Evolutionary conservation across 768 basidiomycete genomes (phyloP), one percentile per base, ranked within the genome.

Genomic region (Mycena filopes): DNA sequence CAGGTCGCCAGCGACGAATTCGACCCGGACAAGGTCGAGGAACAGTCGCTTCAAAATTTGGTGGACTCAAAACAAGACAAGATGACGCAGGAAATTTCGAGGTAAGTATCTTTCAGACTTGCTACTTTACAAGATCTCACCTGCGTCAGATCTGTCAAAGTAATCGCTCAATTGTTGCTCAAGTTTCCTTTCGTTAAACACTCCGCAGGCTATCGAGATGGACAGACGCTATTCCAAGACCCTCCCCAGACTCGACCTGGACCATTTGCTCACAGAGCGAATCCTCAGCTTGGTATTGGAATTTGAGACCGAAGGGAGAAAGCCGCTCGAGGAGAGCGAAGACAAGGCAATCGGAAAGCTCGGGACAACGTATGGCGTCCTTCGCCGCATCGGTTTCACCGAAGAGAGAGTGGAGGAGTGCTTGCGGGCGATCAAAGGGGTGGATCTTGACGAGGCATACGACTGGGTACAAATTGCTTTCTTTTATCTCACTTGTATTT

Each of bases 371-470:
- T 95, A 92, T 72, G 94, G 95, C 46, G 86, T 92, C 28, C 80
- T 98, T 26, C 82, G 91, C 66, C 85, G 92, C 50, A 81, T 96
- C 25, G 94, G 93, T 4, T 95, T 95, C 74, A 76, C 84, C 2
- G 88, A 93, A 71, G 83, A 82, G 13, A 80, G 86, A 55, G 90
- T 95, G 8, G 82, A 86, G 51, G 84, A 91, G 70, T 98, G 95
- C 74, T 76, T 99, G 47, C 77, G 80, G 54, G 76, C 83, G 8
- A 87, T 94, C 28, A 76, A 80, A 28, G 86, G 89, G 15, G 78
- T 91, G 33, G 93, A 93, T 26, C 79, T 95, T n/a, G 96, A 98
- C 18, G 92, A 95, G 55, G 95, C 93, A 12, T 85, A 92, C 56
- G 91, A 96, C 73, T 98, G 97, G 97, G 95, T 97, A 68, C 60